A percentile compares a stretch with the other conserved stretches of the same genome.
Evolutionary conservation across 2,329 filamentous ascomycete genomes (phyloP).

Genomic region (Fusarium pilosicola): DNA sequence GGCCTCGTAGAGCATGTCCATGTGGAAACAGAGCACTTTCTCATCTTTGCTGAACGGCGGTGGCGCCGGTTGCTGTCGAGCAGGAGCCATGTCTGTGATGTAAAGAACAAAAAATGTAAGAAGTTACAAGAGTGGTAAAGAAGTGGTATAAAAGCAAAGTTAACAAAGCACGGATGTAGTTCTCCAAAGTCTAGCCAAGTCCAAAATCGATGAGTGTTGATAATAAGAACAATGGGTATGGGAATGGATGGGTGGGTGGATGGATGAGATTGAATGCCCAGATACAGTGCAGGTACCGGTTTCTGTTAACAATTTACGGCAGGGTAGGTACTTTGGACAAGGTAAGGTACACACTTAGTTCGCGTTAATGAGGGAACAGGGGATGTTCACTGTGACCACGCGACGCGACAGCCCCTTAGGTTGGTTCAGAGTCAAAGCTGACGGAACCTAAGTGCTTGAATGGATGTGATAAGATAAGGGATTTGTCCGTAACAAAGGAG

Average conservation of each 20-base stretch:
- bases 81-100: conserved; percentile 52
- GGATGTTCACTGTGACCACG: conserved; percentile 13
- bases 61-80: conserved; percentile 56
- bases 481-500: not conserved
- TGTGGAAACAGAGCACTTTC: conserved; percentile 95
- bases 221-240: conserved; percentile 18
- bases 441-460: not conserved
- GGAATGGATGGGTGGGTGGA: conserved; percentile 3
- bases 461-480: conserved; percentile 33
- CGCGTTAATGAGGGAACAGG: conserved; percentile 30
- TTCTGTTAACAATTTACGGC: conserved; percentile 20
- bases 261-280: conserved; percentile 8
- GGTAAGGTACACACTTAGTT: conserved; percentile 30
- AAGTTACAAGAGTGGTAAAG: conserved; percentile 18
- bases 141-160: not conserved
- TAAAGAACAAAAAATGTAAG: conserved; percentile 18
- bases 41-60: conserved; percentile 79
- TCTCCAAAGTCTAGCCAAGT: not conserved
- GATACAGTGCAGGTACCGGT: conserved; percentile 28
- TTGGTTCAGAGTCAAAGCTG: not conserved
- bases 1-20: conserved; percentile 96
- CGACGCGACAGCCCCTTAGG: conserved; percentile 30
- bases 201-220: conserved; percentile 10
- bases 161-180: not conserved
- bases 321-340: conserved; percentile 17